These are phyloP conservation scores for Huntiella bhutanensis DNA, from an alignment of 2,329 filamentous ascomycete genomes.

Conservation along the genomic window DNA sequence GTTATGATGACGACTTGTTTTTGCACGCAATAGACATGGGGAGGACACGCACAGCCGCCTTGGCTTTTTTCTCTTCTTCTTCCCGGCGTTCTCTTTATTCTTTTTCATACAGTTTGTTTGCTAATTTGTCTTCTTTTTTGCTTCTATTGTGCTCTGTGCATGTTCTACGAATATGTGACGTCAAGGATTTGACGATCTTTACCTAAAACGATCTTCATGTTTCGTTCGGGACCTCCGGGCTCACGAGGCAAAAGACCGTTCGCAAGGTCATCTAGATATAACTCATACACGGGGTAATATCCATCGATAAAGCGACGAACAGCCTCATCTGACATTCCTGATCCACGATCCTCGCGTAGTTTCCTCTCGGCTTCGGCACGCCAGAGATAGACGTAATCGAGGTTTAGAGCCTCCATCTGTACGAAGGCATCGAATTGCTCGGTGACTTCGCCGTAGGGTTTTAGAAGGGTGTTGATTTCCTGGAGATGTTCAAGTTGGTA, in stretches of 20 bases:
- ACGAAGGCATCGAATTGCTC: constrained; percentile 34
- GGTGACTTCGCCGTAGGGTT: constrained; percentile 29
- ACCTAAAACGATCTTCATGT: constrained; percentile 43
- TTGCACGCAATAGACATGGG: too few species aligned
- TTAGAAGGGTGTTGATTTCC: constrained; percentile 30
- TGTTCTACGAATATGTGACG: background rate
- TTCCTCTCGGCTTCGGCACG: constrained; percentile 60
- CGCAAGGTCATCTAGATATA: constrained; percentile 22
- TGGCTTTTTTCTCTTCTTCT: too few species aligned
- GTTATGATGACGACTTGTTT: background rate
- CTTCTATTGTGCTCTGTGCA: too few species aligned
- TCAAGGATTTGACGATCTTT: constrained; percentile 40
- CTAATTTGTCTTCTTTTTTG: too few species aligned
- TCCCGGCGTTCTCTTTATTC: too few species aligned
- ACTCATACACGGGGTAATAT: constrained; percentile 54
- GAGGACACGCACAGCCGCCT: too few species aligned
- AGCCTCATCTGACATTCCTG: constrained; percentile 67
- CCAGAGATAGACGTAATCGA: constrained; percentile 67
- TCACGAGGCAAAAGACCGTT: constrained; percentile 13
- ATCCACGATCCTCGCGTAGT: constrained; percentile 45
- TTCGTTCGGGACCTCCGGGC: constrained; percentile 25
- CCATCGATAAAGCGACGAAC: constrained; percentile 54
- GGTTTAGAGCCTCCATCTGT: constrained; percentile 50
- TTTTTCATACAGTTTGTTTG: too few species aligned
- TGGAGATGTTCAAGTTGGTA: constrained; percentile 31